phyloP scores from a whole-genome alignment of 495 filamentous ascomycete species.

The Penicillium desertorum region DNA sequence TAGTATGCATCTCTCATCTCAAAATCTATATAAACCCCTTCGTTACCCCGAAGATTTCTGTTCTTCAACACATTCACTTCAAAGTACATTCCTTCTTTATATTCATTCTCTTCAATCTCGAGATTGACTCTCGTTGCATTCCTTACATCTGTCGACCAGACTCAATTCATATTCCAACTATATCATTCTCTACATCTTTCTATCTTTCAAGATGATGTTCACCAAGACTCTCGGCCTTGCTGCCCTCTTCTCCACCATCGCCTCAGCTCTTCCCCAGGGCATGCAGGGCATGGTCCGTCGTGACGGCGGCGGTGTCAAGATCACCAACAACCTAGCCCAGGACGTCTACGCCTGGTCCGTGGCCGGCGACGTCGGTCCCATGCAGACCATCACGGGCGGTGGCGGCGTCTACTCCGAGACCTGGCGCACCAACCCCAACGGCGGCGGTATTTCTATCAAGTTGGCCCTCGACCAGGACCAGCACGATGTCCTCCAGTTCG shows the following conservation, averaged over 20 bases:
- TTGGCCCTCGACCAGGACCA: constrained; percentile 31
- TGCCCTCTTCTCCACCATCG: constrained; percentile 39
- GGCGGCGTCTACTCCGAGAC: constrained; percentile 39
- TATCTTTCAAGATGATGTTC: constrained; percentile 48
- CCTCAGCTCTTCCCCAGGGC: constrained; percentile 40
- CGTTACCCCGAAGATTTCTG: constrained; percentile 9
- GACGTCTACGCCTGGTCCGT: constrained; percentile 48
- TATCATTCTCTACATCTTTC: constrained; percentile 12
- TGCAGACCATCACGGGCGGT: constrained; percentile 32
- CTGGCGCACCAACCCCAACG: constrained; percentile 41
- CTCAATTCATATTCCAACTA: constrained; percentile 17
- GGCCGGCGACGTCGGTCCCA: constrained; percentile 25
- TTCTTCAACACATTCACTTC: constrained; percentile 21
- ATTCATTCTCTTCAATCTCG: constrained; percentile 20
- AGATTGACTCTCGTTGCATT: constrained; percentile 33
- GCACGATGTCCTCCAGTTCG: constrained; percentile 46
- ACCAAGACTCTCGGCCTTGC: constrained; percentile 42
- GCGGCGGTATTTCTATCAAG: constrained; percentile 49
- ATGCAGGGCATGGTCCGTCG: constrained; percentile 23
- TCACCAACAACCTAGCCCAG: constrained; percentile 41
- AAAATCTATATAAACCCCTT: constrained; percentile 28
- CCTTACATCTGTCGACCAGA: constrained; percentile 33
- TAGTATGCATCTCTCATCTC: background rate
- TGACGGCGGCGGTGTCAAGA: constrained; percentile 32
- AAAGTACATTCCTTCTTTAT: constrained; percentile 18